Base-by-base conservation (phyloP, 2,329 filamentous ascomycete species). In the Scleromitrula shiraiana region DNA sequence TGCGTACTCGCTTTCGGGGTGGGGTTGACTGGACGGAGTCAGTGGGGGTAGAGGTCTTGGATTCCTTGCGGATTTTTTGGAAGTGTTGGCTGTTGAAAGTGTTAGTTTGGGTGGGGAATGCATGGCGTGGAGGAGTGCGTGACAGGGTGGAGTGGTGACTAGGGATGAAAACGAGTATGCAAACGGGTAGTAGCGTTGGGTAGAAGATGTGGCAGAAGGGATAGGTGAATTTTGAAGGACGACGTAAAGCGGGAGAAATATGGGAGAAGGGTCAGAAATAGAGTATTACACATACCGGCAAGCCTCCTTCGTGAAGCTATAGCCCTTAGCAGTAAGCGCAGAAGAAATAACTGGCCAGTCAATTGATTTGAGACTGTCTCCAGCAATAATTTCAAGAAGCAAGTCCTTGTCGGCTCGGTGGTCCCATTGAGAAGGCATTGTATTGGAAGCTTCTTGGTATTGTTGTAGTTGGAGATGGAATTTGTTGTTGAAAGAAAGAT, bases 361-460 rank as follows among this genome's bases (percentile, higher is more conserved):
- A 19, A 60, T 56, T 7, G 44, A 32, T 22, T 56, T 58, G 2
- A 62, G 30, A 10, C 51, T 40, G n/a, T 54, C 55, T 14, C 51
- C 53, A 3, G 58, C 58, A 24, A 64, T 61, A 27, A 64, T 60
- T 2, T 54, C 46, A 2, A 64, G 53, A 10, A 64, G 54, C n/a
- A 64, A 47, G 40, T 62, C 56, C 24, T 50, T 53, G 38, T 64
- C 60, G 10, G 61, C 54, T 7, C 46, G 46, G 19, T 56, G 39
- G 20, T 60, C 50, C 62, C 62, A 64, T 17, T 53, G 43, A 20
- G 26, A 29, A 39, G 22, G 32, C 22, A 41, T 50, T 12, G 15
- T 22, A 14, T 22, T 15, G 27, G 24, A 38, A 20, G 20, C n/a
- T n/a, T n/a, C n/a, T n/a, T n/a, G n/a, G n/a, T n/a, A n/a, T n/a